Evolutionary conservation across 2,329 filamentous ascomycete genomes (phyloP).

Genomic region (Penicillium thymicola): DNA sequence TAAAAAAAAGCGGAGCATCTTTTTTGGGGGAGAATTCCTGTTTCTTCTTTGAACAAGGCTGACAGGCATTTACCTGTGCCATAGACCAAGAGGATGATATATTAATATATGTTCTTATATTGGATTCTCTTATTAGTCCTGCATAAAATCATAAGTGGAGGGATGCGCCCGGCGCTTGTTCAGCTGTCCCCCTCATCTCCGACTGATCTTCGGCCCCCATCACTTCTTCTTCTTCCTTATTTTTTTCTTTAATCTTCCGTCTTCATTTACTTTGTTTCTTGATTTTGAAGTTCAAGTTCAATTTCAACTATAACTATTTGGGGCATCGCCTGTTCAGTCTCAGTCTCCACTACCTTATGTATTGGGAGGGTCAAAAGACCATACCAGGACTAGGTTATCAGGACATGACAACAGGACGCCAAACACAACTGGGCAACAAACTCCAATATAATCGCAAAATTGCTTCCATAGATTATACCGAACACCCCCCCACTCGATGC

Average conservation of each 20-base stretch:
- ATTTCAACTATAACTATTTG: not conserved
- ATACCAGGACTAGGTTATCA: not conserved
- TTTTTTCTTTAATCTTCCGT: not conserved
- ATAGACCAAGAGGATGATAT: not conserved
- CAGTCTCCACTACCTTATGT: not conserved
- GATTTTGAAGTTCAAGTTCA: not conserved
- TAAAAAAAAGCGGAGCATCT: not conserved
- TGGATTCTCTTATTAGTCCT: not conserved
- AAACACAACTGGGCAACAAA: not conserved
- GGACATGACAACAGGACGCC: not conserved
- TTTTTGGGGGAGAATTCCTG: not conserved
- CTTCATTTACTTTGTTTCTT: not conserved
- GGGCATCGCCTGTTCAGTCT: not conserved
- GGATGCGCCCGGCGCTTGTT: slow-evolving; percentile 12
- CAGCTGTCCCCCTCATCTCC: slow-evolving; percentile 7
- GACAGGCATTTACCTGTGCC: not conserved
- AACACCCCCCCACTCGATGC: not conserved
- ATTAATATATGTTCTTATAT: not conserved
- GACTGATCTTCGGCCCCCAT: slow-evolving; percentile 10
- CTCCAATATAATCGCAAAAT: not conserved
- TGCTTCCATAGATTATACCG: not conserved
- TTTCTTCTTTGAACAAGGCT: slow-evolving; percentile 1
- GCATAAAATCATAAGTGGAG: not conserved
- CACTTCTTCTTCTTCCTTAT: not conserved
- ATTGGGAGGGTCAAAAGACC: not conserved